Percentiles rank a stretch among this genome's conserved stretches.
phyloP scores from a whole-genome alignment of 345 rosid species.

The Murraya koenigii region DNA sequence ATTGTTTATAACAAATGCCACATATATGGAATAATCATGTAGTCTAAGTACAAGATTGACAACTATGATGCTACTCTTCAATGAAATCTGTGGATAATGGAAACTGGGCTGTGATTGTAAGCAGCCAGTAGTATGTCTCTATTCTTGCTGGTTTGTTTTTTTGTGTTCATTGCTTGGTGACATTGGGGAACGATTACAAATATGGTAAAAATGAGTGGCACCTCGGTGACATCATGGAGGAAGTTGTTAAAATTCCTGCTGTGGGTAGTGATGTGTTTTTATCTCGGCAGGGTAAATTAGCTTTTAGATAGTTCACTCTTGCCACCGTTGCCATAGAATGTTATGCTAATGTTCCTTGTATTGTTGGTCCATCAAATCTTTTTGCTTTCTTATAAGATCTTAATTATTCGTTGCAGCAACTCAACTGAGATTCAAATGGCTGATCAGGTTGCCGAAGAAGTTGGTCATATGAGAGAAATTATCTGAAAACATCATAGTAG shows the following conservation, averaged over 20 bases:
- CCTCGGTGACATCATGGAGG: neutral
- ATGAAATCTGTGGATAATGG: neutral
- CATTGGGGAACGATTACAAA: neutral
- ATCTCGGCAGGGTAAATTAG: neutral
- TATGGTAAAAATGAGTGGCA: neutral
- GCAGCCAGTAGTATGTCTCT: neutral
- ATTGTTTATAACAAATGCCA: neutral
- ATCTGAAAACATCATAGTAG: neutral
- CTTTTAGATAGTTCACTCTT: neutral
- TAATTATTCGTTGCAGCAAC: constrained; percentile 28
- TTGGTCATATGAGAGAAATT: neutral
- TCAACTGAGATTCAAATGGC: constrained; percentile 24
- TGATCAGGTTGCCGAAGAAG: constrained; percentile 13
- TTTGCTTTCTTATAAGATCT: neutral
- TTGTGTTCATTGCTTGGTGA: neutral
- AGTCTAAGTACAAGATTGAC: neutral
- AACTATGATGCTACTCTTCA: neutral
- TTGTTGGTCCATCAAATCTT: neutral
- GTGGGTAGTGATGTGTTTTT: neutral
- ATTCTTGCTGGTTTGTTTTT: neutral
- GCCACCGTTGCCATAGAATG: neutral
- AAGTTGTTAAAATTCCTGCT: neutral
- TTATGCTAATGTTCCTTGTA: neutral
- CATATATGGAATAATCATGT: neutral
- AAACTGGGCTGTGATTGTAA: neutral